Conservation (phyloP, 1,284 basidiomycete species). For the Malassezia restricta region DNA sequence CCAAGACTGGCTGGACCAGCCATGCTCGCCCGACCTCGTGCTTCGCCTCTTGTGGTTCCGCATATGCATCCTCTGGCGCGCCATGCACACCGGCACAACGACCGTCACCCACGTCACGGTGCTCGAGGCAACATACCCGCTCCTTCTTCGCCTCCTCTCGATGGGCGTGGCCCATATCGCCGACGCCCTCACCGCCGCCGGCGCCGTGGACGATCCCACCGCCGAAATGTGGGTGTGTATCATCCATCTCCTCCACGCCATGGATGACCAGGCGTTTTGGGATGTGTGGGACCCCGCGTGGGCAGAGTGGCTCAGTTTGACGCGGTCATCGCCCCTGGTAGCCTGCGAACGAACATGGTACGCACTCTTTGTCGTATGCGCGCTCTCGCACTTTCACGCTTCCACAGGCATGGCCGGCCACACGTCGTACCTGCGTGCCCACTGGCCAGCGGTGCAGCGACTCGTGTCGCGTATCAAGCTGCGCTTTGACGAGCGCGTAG, state of each 20-base stretch:
- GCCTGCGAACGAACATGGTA: constrained; percentile 55
- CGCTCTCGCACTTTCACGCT: constrained; percentile 64
- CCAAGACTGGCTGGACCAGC: neutral
- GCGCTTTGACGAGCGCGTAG: constrained; percentile 52
- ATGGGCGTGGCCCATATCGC: constrained; percentile 27
- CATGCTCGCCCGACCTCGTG: neutral
- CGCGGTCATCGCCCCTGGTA: constrained; percentile 50
- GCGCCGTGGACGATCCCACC: constrained; percentile 45
- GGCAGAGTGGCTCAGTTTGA: constrained; percentile 27
- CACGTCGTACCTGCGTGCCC: constrained; percentile 52
- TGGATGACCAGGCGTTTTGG: constrained; percentile 24
- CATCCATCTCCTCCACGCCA: constrained; percentile 51
- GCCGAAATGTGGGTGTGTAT: constrained; percentile 67
- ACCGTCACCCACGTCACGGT: neutral
- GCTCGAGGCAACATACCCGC: constrained; percentile 13
- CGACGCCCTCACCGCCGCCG: neutral
- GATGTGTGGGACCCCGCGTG: constrained; percentile 24
- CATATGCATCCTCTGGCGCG: constrained; percentile 29
- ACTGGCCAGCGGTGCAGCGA: constrained; percentile 55
- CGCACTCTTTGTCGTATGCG: constrained; percentile 58
- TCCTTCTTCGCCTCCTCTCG: constrained; percentile 28
- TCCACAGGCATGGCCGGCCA: constrained; percentile 53
- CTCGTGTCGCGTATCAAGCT: constrained; percentile 49
- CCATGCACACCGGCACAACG: neutral
- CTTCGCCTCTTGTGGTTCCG: constrained; percentile 28